phyloP scores from a whole-genome alignment of 1,284 basidiomycete genomes.

The Psilocybe mexicana region DNA sequence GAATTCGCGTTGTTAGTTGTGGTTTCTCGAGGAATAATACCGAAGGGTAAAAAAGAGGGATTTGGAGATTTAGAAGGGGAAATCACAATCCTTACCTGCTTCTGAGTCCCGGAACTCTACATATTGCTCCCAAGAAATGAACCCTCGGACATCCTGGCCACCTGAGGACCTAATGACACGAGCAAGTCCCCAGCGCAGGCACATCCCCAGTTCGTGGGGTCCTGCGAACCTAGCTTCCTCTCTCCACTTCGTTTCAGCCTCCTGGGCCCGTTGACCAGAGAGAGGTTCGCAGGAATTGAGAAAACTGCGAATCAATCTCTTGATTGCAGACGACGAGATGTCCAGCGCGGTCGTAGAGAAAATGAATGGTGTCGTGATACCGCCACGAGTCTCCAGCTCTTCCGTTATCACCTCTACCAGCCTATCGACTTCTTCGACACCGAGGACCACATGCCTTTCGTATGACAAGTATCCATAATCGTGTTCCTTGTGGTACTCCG shows the following conservation, averaged over 20 bases:
- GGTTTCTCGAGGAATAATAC: not conserved
- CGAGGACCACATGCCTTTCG: conserved; percentile 72
- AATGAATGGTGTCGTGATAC: conserved; percentile 84
- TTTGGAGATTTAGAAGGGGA: conserved; percentile 1
- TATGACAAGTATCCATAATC: conserved; percentile 77
- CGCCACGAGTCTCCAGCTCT: conserved; percentile 75
- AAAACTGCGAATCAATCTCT: conserved; percentile 75
- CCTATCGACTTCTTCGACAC: conserved; percentile 70
- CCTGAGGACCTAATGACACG: conserved; percentile 67
- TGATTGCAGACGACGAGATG: conserved; percentile 69
- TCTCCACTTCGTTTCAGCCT: conserved; percentile 61
- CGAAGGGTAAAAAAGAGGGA: not conserved
- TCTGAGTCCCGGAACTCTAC: conserved; percentile 76
- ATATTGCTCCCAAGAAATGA: conserved; percentile 81
- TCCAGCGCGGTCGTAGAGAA: conserved; percentile 88
- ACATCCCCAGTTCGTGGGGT: conserved; percentile 85
- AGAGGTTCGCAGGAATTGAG: conserved; percentile 51
- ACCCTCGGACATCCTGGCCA: conserved; percentile 67
- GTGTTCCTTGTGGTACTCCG: conserved; percentile 30
- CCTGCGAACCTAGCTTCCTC: conserved; percentile 82
- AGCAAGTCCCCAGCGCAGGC: conserved; percentile 82
- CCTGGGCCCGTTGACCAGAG: conserved; percentile 39
- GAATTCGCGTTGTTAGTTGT: conserved; percentile 15
- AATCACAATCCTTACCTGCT: conserved; percentile 52
- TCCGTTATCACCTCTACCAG: conserved; percentile 71